Evolutionary conservation across 345 rosid species (phyloP), one percentile per base, ranked within the genome.

Genomic region (Reutealis trisperma): DNA sequence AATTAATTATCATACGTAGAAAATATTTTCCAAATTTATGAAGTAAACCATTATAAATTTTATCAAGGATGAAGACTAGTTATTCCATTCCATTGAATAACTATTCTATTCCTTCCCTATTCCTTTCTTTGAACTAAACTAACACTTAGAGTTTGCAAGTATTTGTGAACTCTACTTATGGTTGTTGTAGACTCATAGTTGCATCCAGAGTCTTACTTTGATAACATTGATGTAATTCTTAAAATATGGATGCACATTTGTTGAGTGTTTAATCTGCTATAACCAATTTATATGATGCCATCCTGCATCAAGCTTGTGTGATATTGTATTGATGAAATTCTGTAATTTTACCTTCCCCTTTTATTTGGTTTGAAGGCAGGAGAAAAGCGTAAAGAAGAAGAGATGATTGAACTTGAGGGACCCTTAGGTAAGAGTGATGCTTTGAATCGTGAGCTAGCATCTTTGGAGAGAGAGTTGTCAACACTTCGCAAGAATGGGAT

Each of bases 351-450:
- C 25, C 60, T 72, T 42, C 18, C 15, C 34, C 1, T 27, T 54
- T 24, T 71, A 44, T 37, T 71, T 37, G 76, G 42, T n/a, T 60
- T 80, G 79, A 81, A 93, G 95, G 98, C 99, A 75, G 98, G 97
- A 79, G 99, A 96, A 81, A 96, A 93, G 78, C 87, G 99, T 76
- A 96, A 93, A 86, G 99, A 93, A 63, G 98, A 93, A 84, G 99
- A 96, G 86, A 91, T 77, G 79, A 91, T 96, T 80, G 98, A 93
- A 84, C 93, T 92, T 65, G 96, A 93, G 77, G 98, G 97, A 5
- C 91, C 94, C 64, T 83, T 93, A 73, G 95, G 97, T 67, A 93
- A 88, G 77, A 92, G 92, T 69, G 92, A 90, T 75, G 87, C 89
- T 74, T 86, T 86, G 78, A 96, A 96, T 79, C 82, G 85, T n/a